Evolutionary conservation across 1,139 yeast species (phyloP).

Genomic region (Blastobotrys elegans): DNA sequence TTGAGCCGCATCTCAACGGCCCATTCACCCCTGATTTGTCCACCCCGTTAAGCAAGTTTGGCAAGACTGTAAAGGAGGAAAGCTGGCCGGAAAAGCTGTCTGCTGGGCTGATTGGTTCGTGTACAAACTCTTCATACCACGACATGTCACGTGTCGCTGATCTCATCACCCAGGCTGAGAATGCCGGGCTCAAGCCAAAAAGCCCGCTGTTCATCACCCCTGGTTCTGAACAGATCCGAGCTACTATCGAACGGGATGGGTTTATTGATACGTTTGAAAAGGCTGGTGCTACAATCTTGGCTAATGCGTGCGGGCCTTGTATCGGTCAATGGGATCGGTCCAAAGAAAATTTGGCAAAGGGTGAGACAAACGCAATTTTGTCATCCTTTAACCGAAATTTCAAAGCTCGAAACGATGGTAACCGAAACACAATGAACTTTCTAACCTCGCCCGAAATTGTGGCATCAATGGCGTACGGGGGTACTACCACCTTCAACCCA

Average conservation of each 20-base stretch:
- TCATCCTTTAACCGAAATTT: slow-evolving; percentile 96
- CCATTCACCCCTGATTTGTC: slow-evolving; percentile 99
- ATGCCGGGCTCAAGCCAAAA: slow-evolving; percentile 84
- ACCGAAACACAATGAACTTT: slow-evolving; percentile 94
- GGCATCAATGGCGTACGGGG: slow-evolving; percentile 93
- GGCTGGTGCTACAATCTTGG: slow-evolving; percentile 85
- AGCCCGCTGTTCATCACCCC: slow-evolving; percentile 93
- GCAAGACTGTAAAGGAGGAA: slow-evolving; percentile 55
- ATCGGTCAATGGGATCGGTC: slow-evolving; percentile 97
- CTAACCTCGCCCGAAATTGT: slow-evolving; percentile 96
- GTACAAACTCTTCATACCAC: slow-evolving; percentile 96
- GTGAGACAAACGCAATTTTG: slow-evolving; percentile 77
- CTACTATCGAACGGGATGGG: slow-evolving; percentile 95
- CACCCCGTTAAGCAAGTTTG: slow-evolving; percentile 89
- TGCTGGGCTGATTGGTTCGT: slow-evolving; percentile 94
- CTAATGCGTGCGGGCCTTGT: slow-evolving; percentile 99
- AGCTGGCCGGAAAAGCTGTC: slow-evolving; percentile 63
- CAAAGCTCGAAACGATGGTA: slow-evolving; percentile 96
- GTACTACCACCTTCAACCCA: slow-evolving; percentile 86
- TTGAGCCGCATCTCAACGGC: slow-evolving; percentile 96
- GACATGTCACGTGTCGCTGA: slow-evolving; percentile 96
- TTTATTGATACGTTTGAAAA: slow-evolving; percentile 70
- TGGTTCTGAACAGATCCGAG: slow-evolving; percentile 98
- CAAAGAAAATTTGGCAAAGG: slow-evolving; percentile 46
- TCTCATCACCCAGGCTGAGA: slow-evolving; percentile 76